Evolutionary conservation across 2,329 filamentous ascomycete genomes (phyloP), one percentile per base, ranked within the genome.

Genomic region (Coleophoma eucalyptorum): DNA sequence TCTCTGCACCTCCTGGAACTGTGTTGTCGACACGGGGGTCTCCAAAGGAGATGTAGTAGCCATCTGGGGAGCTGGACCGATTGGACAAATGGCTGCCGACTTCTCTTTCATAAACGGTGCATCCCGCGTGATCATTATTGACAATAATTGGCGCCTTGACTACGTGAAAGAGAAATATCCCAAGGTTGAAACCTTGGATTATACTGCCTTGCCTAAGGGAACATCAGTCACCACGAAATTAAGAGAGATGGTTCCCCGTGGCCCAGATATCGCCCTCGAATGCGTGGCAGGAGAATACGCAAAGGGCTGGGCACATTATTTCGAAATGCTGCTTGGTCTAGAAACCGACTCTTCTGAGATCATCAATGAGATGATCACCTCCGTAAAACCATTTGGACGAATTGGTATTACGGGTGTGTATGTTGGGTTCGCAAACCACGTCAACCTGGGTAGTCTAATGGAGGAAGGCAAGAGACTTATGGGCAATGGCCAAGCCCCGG

Each of bases 311-410:
- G 63, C 75, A 54, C 80, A 84, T 59, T 80, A 78, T 69, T 61
- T 83, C 2, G 79, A 84, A 66, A 74, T 82, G 52, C 62, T 72
- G 6, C 33, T 81, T 0, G 90, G 90, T 0, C 74, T 86, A 33
- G 90, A 96, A 72, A 96, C 89, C 0, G 90, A 96, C 62, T 93
- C 89, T 0, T 88, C 84, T 48, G 90, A 91, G 72, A 83, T 90
- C 42, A 52, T 91, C 56, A 91, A 91, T 65, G 87, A 91, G 71
- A 89, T 89, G 84, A 82, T 91, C 32, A 81, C 86, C 62, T 76
- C 81, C n/a, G 86, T 89, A 12, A 75, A 81, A 46, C 88, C 83
- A 61, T 90, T 77, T 60, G 87, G 90, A 4, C 78, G 89, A 6
- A 84, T 84, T 49, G 89, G 90, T 19, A 77, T 96, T 51, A 95